phyloP scores from a whole-genome alignment of 257 asterid species.

The Solanum chmielewskii region DNA sequence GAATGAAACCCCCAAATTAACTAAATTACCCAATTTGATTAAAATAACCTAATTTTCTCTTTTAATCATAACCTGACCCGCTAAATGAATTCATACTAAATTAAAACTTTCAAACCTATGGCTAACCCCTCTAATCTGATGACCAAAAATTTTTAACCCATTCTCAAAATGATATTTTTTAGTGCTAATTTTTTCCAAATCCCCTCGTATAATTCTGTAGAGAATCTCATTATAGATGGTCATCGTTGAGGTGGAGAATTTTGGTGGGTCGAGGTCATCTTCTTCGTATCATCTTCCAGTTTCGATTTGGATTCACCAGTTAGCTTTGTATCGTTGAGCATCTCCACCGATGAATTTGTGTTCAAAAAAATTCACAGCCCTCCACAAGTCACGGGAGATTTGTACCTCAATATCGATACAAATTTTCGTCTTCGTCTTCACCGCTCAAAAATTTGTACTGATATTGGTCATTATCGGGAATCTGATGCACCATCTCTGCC shows the following conservation, averaged over 20 bases:
- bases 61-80: too few species aligned
- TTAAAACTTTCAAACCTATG: too few species aligned
- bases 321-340: slow-evolving; percentile 33
- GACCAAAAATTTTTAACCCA: too few species aligned
- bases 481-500: slow-evolving; percentile 38
- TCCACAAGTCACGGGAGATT: slow-evolving; percentile 51
- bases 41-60: too few species aligned
- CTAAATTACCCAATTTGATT: too few species aligned
- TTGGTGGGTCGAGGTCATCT: slow-evolving; percentile 30
- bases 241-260: slow-evolving; percentile 32
- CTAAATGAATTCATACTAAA: too few species aligned
- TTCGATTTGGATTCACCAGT: slow-evolving; percentile 57
- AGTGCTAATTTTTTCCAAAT: too few species aligned
- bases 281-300: slow-evolving; percentile 26
- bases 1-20: too few species aligned
- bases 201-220: too few species aligned
- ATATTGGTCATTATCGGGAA: not conserved
- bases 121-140: too few species aligned
- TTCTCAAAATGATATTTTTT: too few species aligned
- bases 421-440: slow-evolving; percentile 3
- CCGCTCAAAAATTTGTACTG: not conserved
- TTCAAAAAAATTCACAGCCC: slow-evolving; percentile 28
- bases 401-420: slow-evolving; percentile 4
- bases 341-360: slow-evolving; percentile 63
- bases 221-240: not conserved